Evolutionary conservation across 2,329 filamentous ascomycete genomes (phyloP).

Genomic region (Botrytis paeoniae): DNA sequence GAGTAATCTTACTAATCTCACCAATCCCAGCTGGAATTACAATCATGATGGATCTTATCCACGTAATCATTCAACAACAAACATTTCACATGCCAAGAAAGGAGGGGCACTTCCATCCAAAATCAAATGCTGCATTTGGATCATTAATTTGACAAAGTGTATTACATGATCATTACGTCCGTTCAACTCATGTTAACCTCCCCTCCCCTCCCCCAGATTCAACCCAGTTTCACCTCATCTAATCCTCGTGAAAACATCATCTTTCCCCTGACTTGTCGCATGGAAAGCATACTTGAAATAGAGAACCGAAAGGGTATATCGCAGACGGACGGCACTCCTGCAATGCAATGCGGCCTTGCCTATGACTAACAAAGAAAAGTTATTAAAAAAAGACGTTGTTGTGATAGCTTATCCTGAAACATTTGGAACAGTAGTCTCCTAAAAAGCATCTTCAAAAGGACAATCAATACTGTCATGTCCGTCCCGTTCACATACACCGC

Average conservation of each 20-base stretch:
- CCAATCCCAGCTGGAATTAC: background rate
- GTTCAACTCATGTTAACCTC: constrained; percentile 23
- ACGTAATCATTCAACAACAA: background rate
- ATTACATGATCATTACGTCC: constrained; percentile 8
- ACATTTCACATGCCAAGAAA: background rate
- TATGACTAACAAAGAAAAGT: constrained; percentile 1
- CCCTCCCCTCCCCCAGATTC: background rate
- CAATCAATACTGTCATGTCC: constrained; percentile 96
- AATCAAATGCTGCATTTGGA: background rate
- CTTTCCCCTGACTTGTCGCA: background rate
- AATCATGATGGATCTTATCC: background rate
- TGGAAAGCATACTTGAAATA: background rate
- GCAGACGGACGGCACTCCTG: constrained; percentile 8
- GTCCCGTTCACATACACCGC: constrained; percentile 91
- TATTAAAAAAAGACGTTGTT: background rate
- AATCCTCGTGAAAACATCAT: constrained; percentile 5
- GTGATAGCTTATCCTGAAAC: background rate
- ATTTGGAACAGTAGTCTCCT: constrained; percentile 22
- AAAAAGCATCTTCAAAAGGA: constrained; percentile 81
- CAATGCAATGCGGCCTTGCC: constrained; percentile 14
- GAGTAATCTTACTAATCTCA: too few species aligned
- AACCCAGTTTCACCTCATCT: background rate
- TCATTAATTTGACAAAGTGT: constrained; percentile 10
- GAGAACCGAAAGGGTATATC: constrained; percentile 16
- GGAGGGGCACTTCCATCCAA: background rate